Conservation (phyloP, 106 monocot genomes). For the Acorus calamus region DNA sequence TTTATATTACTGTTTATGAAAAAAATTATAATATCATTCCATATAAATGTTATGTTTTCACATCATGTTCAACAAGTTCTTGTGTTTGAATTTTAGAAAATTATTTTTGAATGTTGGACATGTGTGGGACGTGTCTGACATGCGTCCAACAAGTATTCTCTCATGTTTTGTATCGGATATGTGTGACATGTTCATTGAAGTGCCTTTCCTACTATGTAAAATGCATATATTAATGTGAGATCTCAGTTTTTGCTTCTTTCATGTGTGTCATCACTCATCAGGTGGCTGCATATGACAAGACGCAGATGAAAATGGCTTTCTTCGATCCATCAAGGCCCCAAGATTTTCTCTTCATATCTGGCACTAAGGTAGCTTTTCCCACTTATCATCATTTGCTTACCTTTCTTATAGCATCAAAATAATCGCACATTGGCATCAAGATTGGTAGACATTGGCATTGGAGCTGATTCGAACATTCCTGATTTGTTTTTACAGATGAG, state of each 20-base stretch:
- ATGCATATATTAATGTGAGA: too few species aligned
- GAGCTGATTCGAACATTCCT: not conserved
- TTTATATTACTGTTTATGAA: too few species aligned
- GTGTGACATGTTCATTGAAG: too few species aligned
- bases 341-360: slow-evolving; percentile 96
- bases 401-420: not conserved
- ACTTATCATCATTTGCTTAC: not conserved
- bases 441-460: too few species aligned
- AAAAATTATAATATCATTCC: too few species aligned
- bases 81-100: not conserved
- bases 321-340: slow-evolving; percentile 92
- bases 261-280: slow-evolving; percentile 14
- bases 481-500: slow-evolving; percentile 50
- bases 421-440: too few species aligned
- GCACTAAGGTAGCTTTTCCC: slow-evolving; percentile 62
- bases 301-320: slow-evolving; percentile 78
- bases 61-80: too few species aligned
- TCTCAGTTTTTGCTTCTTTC: not conserved
- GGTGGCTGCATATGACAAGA: slow-evolving; percentile 98
- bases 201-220: too few species aligned
- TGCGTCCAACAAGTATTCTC: not conserved
- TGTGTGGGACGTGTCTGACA: too few species aligned
- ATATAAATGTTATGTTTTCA: too few species aligned
- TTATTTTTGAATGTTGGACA: not conserved
- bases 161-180: not conserved